phyloP scores from a whole-genome alignment of 2,329 filamentous ascomycete species.

The Ascocoryne sarcoides region DNA sequence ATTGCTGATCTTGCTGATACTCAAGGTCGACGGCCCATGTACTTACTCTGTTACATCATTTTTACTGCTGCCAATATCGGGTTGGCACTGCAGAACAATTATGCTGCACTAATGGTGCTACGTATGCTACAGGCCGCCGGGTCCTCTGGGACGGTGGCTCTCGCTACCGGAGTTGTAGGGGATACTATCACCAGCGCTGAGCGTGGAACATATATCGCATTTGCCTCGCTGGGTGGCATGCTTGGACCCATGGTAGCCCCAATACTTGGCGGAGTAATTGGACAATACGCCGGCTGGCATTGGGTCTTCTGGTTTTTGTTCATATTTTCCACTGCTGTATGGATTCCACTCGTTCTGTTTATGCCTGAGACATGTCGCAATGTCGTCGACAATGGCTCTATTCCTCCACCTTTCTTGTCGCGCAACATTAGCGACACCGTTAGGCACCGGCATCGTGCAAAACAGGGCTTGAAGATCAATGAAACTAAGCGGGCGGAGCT shows the following conservation, averaged over 20 bases:
- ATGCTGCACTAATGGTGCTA: constrained; percentile 39
- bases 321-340: constrained; percentile 14
- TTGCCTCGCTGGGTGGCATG: constrained; percentile 47
- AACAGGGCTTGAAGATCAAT: constrained; percentile 6
- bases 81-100: constrained; percentile 41
- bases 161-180: constrained; percentile 39
- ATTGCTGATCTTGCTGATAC: constrained; percentile 47
- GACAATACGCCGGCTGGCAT: constrained; percentile 18
- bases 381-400: constrained; percentile 46
- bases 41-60: constrained; percentile 42
- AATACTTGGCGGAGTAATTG: constrained; percentile 20
- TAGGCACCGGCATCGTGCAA: constrained; percentile 10
- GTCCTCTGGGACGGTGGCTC: constrained; percentile 48
- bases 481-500: constrained; percentile 23
- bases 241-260: constrained; percentile 31
- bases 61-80: constrained; percentile 47
- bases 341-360: constrained; percentile 19
- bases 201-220: constrained; percentile 55
- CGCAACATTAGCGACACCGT: constrained; percentile 40
- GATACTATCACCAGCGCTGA: constrained; percentile 48
- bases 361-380: constrained; percentile 45
- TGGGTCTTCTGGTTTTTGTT: constrained; percentile 43
- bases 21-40: constrained; percentile 44
- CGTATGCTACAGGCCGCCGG: constrained; percentile 39
- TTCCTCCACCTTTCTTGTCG: constrained; percentile 47